phyloP scores from a whole-genome alignment of 2,329 filamentous ascomycete genomes.

The Clarireedia homoeocarpa region DNA sequence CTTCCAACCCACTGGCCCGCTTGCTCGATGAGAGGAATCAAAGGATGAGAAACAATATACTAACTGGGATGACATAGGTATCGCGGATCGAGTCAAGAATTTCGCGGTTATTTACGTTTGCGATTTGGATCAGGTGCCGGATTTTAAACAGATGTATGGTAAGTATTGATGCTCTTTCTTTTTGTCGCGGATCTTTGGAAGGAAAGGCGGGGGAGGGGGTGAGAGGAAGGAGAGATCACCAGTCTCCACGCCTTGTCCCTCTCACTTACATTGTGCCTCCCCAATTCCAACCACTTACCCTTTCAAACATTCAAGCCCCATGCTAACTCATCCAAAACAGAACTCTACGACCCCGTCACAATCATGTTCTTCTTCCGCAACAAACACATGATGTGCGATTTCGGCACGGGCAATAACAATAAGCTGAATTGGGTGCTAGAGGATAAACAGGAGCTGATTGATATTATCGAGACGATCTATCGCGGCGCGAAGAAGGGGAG shows the following conservation, averaged over 20 bases:
- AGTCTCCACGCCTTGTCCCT: too few species aligned
- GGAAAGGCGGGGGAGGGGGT: background rate
- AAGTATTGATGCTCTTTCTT: background rate
- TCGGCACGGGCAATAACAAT: slow-evolving; percentile 97
- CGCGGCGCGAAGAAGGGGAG: slow-evolving; percentile 96
- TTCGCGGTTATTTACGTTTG: slow-evolving; percentile 90
- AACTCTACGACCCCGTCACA: slow-evolving; percentile 83
- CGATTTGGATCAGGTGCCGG: slow-evolving; percentile 82
- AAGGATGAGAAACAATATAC: background rate
- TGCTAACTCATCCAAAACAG: slow-evolving; percentile 17
- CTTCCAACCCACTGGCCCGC: too few species aligned
- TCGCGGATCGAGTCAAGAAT: slow-evolving; percentile 89
- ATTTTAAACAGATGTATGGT: slow-evolving; percentile 90
- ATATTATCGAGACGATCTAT: slow-evolving; percentile 97
- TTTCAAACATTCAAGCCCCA: too few species aligned
- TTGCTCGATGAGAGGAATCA: too few species aligned
- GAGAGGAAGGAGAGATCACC: too few species aligned
- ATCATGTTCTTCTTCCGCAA: slow-evolving; percentile 98
- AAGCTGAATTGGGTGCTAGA: slow-evolving; percentile 95
- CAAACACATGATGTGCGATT: slow-evolving; percentile 98
- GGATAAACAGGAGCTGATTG: slow-evolving; percentile 97
- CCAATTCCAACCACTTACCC: too few species aligned
- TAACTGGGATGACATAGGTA: slow-evolving; percentile 34
- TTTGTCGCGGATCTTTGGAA: background rate
- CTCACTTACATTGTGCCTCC: too few species aligned